Evolutionary conservation across 2,329 filamentous ascomycete species (phyloP), one percentile per base, ranked within the genome.

Genomic region (Periconia sp.): DNA sequence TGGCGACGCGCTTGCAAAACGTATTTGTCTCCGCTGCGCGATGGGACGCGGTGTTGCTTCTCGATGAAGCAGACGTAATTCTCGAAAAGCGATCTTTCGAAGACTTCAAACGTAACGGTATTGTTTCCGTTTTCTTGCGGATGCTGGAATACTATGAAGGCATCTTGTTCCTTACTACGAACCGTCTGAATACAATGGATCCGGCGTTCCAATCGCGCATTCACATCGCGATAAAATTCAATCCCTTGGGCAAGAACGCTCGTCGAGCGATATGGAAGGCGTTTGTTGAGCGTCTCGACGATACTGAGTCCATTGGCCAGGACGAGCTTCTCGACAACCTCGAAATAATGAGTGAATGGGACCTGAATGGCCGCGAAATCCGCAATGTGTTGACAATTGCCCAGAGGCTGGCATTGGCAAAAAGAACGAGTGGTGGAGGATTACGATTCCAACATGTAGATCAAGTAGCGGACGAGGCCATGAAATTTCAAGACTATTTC

Each of bases 1-100:
- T 82, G 6, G 79, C 82, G 56, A 54, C 57, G 0, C 72, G 68
- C n/a, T 69, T 82, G 6, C 69, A 76, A 30, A 65, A 72, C 18
- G 72, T 81, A n/a, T 64, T 80, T 6, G 71, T 75, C 27, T 76
- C 81, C 65, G 71, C 73, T 52, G 73, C 73, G 0, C 73, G 72
- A 47, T 82, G 79, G 79, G 76, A 77, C 15, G 77, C 77, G 10
- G 72, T 82, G 10, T 63, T 81, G 0, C 71, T 82, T 1, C 44
- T 53, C 5, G 79, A 81, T 60, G 79, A 82, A 57, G 78, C 76
- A 13, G 77, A 79, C 20, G 57, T 64, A 6, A 62, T 60, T 49
- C 45, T 63, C n/a, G 60, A 63, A 47, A 50, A 47, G 17, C 46
- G 60, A 1, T 50, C 23, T 27, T 27, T 27, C 13, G 15, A 37